phyloP scores from a whole-genome alignment of 306 rosid genomes.

The Purshia tridentata region DNA sequence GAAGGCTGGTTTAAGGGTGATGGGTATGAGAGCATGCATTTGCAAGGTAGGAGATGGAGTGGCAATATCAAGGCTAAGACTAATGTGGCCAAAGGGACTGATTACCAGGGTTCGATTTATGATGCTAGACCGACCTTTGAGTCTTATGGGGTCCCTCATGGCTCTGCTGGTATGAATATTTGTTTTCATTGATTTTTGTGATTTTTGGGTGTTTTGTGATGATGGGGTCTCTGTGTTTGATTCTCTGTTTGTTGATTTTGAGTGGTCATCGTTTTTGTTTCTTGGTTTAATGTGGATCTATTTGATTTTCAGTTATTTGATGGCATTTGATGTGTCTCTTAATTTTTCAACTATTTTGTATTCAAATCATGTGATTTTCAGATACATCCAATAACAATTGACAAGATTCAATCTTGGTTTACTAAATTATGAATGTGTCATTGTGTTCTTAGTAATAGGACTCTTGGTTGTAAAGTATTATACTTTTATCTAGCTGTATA shows the following conservation, averaged over 20 bases:
- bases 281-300: neutral
- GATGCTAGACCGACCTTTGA: slow-evolving; percentile 75
- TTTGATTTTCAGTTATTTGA: neutral
- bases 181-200: neutral
- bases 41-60: slow-evolving; percentile 86
- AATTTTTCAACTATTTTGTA: neutral
- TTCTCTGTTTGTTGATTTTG: neutral
- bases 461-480: neutral
- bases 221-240: neutral
- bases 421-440: neutral
- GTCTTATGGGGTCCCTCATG: slow-evolving; percentile 86
- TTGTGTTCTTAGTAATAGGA: too few relatives aligned
- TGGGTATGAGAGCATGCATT: slow-evolving; percentile 66
- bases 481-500: neutral
- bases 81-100: slow-evolving; percentile 46
- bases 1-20: slow-evolving; percentile 79
- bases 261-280: neutral
- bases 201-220: neutral
- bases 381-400: neutral
- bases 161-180: slow-evolving; percentile 58
- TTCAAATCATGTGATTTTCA: neutral
- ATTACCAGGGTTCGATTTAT: slow-evolving; percentile 74
- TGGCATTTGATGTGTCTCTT: neutral
- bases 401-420: neutral
- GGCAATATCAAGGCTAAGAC: slow-evolving; percentile 51